These are phyloP conservation scores for Taphrina betulina DNA, from an alignment of 1,139 yeast genomes.

Conservation along the genomic window DNA sequence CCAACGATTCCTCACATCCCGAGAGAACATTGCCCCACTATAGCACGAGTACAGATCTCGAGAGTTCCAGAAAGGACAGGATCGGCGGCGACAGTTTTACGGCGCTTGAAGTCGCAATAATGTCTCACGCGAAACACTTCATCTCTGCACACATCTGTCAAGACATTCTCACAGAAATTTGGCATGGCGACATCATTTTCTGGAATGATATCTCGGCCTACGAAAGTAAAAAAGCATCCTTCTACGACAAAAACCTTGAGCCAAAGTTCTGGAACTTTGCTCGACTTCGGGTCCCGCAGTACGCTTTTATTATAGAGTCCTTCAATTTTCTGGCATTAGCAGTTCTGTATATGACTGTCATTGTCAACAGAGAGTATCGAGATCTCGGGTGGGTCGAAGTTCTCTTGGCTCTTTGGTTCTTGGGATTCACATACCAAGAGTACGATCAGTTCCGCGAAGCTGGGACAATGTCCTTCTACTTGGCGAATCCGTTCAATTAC, in stretches of 20 bases:
- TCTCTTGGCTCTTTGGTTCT: constrained; percentile 43
- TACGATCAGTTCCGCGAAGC: constrained; percentile 43
- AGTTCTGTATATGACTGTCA: constrained; percentile 41
- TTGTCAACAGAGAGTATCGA: constrained; percentile 33
- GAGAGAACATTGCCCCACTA: neutral
- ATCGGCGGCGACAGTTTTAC: constrained; percentile 36
- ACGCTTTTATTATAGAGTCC: constrained; percentile 43
- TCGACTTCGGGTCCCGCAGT: constrained; percentile 44
- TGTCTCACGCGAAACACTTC: constrained; percentile 41
- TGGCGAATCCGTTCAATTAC: constrained; percentile 43
- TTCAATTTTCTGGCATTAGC: constrained; percentile 42
- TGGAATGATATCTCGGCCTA: constrained; percentile 43
- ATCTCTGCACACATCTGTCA: constrained; percentile 41
- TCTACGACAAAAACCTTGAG: constrained; percentile 37
- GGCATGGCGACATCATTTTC: constrained; percentile 45
- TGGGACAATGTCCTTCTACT: constrained; percentile 41
- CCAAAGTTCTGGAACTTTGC: constrained; percentile 40
- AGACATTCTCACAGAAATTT: constrained; percentile 41
- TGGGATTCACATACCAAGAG: constrained; percentile 44
- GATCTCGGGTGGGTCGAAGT: constrained; percentile 39
- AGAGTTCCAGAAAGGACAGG: neutral
- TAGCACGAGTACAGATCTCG: constrained; percentile 5
- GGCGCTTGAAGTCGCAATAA: constrained; percentile 43
- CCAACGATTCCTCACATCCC: neutral
- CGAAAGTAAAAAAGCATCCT: constrained; percentile 40